These are phyloP conservation scores for Syzygium jambos DNA, from an alignment of 345 rosid genomes.

Conservation along the genomic window DNA sequence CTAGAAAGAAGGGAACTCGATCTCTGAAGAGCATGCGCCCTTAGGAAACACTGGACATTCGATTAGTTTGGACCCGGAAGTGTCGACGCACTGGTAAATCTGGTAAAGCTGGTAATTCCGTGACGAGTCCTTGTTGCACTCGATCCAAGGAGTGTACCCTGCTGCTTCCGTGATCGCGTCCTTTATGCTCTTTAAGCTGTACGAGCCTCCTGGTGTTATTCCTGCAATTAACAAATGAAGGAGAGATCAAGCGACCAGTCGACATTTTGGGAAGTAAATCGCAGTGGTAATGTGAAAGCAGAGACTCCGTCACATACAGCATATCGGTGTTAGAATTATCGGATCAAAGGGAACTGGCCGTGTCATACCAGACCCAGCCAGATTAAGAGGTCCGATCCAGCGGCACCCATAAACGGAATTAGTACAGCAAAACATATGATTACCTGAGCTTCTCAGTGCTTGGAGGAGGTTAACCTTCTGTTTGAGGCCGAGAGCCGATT, in stretches of 20 bases:
- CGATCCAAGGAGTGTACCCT: conserved; percentile 62
- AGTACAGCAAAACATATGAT: neutral
- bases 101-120: conserved; percentile 79
- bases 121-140: conserved; percentile 58
- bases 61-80: conserved; percentile 47
- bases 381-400: neutral
- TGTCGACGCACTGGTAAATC: conserved; percentile 75
- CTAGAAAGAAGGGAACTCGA: conserved; percentile 73
- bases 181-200: conserved; percentile 45
- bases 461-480: conserved; percentile 43
- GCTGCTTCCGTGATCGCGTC: conserved; percentile 41
- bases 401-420: neutral
- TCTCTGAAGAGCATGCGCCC: conserved; percentile 44
- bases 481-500: conserved; percentile 48
- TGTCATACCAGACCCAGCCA: neutral
- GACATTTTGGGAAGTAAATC: neutral
- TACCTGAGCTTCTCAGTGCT: conserved; percentile 50
- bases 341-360: neutral
- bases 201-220: conserved; percentile 51
- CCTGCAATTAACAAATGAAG: conserved; percentile 22
- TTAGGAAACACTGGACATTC: conserved; percentile 72
- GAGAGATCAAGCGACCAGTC: neutral
- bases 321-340: neutral
- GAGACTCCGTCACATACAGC: neutral
- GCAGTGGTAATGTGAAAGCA: neutral